Base-by-base conservation (phyloP, 2,329 filamentous ascomycete species). In the Epicoccum sorghinum region DNA sequence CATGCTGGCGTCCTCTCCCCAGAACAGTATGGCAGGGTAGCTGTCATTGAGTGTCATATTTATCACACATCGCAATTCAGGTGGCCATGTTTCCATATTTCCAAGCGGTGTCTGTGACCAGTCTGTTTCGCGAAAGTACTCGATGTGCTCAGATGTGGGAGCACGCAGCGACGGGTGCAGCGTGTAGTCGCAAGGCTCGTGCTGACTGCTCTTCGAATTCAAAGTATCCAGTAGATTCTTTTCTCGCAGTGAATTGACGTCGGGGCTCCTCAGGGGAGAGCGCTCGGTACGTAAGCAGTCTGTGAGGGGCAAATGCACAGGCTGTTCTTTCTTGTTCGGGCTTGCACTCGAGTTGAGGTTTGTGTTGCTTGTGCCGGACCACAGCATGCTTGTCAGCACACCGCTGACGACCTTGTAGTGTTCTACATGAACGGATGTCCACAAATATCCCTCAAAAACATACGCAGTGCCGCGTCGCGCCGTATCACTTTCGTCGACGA, bases 51-150 rank as follows among this genome's bases (percentile, higher is more conserved):
- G 90, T 58, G 93, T 83, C 48, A 92, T 76, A 68, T 92, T 93
- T 33, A 88, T 86, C 83, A 92, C 88, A 60, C 84, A 84, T 46
- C 90, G 83, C 47, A 93, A 74, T 61, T 91, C 88, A 25, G 82
- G 72, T 2, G 82, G 74, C 89, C 90, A 95, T 18, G 79, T 71
- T 53, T 86, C 83, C 36, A 93, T 89, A 0, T 89, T 86, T 0
- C 90, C 90, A 1, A 93, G 78, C 2, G 86, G 77, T 1, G 90
- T 93, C 0, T 81, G 77, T 2, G 82, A 82, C 90, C 90, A 95
- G 68, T 92, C 85, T 18, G 87, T 74, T 18, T 82, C 85, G 33
- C 88, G 83, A 23, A 87, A 87, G 62, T 91, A 89, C 42, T 80
- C 82, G 48, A 93, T 86, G 67, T 93, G 90, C 4, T 80, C 75